Percentiles rank a stretch among this genome's conserved stretches.
Conservation (phyloP, 306 rosid genomes). For the Gillenia trifoliata region DNA sequence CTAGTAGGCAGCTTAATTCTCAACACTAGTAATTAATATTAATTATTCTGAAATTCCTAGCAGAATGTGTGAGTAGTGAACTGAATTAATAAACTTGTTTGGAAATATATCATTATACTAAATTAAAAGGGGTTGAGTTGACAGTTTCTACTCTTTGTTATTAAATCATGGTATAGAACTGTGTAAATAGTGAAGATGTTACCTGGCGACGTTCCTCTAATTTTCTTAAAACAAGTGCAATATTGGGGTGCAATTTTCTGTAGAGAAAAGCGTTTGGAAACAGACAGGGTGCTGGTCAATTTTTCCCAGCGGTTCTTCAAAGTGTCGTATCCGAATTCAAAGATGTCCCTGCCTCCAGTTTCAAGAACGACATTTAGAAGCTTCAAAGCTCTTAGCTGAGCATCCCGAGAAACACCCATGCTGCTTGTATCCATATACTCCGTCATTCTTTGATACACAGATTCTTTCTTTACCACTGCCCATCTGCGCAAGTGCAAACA, state of each 20-base stretch:
- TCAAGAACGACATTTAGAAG: conserved; percentile 30
- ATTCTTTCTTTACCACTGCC: conserved; percentile 50
- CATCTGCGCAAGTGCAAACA: conserved; percentile 26
- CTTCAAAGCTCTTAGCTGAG: conserved; percentile 45
- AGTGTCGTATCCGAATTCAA: conserved; percentile 34
- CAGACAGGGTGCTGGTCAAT: conserved; percentile 21
- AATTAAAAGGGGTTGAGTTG: too few species aligned
- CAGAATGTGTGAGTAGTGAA: too few species aligned
- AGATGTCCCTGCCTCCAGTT: conserved; percentile 27
- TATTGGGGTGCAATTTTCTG: conserved; percentile 29
- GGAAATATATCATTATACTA: too few species aligned
- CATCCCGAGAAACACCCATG: conserved; percentile 39
- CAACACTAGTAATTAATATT: too few species aligned
- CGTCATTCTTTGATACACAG: conserved; percentile 38
- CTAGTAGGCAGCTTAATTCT: too few species aligned
- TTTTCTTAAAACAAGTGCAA: conserved; percentile 26
- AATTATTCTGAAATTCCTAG: too few species aligned
- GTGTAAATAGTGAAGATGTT: not conserved
- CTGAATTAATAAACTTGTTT: too few species aligned
- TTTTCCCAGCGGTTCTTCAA: conserved; percentile 37
- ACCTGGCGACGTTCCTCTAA: conserved; percentile 46
- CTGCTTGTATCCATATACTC: not conserved
- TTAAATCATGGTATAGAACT: not conserved
- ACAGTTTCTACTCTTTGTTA: not conserved
- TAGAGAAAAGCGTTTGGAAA: conserved; percentile 43